These are phyloP conservation scores for Herpetospermum pedunculosum DNA, from an alignment of 306 rosid species.

Conservation along the genomic window DNA sequence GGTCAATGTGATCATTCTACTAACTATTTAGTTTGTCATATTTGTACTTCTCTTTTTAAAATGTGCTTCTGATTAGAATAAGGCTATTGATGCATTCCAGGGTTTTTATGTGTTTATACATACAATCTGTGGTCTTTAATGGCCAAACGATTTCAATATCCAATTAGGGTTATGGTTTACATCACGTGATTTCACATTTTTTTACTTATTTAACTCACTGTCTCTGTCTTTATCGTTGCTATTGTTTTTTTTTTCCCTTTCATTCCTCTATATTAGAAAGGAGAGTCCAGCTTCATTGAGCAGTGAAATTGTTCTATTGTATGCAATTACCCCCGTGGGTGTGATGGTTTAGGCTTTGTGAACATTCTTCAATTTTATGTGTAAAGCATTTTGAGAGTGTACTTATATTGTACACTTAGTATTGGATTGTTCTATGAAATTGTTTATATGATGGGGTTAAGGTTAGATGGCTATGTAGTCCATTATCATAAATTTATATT, in stretches of 20 bases:
- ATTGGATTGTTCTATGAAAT: too few relatives aligned
- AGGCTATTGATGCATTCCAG: neutral
- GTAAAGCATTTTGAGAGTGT: neutral
- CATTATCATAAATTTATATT: neutral
- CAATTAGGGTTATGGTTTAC: neutral
- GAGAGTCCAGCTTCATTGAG: neutral
- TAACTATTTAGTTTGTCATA: neutral
- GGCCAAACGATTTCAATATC: neutral
- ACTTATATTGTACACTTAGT: too few relatives aligned
- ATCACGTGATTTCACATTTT: neutral
- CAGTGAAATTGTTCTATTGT: neutral
- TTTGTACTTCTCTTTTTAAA: neutral
- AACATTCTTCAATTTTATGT: neutral
- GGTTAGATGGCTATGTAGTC: neutral
- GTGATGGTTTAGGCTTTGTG: neutral
- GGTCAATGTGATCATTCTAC: neutral
- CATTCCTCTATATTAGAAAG: neutral
- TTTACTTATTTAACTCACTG: neutral
- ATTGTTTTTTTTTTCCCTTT: neutral
- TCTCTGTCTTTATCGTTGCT: neutral
- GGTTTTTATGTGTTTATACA: neutral
- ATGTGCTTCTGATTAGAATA: neutral
- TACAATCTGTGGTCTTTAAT: neutral
- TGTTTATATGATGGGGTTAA: neutral
- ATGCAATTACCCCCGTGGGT: neutral